Evolutionary conservation across 331 rosid genomes (phyloP).

Genomic region (Prunus yedoensis): DNA sequence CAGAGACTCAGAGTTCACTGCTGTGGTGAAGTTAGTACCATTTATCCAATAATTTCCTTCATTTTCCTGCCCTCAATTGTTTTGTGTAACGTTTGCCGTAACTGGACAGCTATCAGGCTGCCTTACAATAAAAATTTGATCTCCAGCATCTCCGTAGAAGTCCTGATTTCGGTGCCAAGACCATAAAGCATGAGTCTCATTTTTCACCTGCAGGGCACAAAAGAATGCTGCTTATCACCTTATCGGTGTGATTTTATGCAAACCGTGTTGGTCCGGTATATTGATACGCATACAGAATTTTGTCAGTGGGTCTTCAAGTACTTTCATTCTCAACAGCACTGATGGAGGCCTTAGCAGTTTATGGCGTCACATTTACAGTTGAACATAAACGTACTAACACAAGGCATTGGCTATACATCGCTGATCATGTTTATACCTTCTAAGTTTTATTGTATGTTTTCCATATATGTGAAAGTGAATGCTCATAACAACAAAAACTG

Average conservation of each 20-base stretch:
- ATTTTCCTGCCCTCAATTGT: neutral
- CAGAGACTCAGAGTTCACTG: neutral
- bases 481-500: neutral
- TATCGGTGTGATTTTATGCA: neutral
- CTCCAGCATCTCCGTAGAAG: conserved; percentile 53
- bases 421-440: neutral
- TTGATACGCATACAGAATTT: neutral
- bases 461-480: neutral
- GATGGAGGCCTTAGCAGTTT: neutral
- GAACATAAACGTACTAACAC: neutral
- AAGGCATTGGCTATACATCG: neutral
- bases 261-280: neutral
- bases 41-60: neutral
- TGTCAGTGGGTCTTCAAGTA: neutral
- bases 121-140: conserved; percentile 73
- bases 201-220: conserved; percentile 59
- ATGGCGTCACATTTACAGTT: neutral
- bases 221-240: conserved; percentile 1
- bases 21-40: neutral
- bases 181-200: conserved; percentile 92
- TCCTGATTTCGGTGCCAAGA: conserved; percentile 89
- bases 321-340: neutral
- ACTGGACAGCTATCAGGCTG: conserved; percentile 66
- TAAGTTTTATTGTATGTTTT: neutral
- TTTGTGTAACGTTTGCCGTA: neutral